Base-by-base conservation (phyloP, 805 yeast genomes). In the Grigorovia humatica region DNA sequence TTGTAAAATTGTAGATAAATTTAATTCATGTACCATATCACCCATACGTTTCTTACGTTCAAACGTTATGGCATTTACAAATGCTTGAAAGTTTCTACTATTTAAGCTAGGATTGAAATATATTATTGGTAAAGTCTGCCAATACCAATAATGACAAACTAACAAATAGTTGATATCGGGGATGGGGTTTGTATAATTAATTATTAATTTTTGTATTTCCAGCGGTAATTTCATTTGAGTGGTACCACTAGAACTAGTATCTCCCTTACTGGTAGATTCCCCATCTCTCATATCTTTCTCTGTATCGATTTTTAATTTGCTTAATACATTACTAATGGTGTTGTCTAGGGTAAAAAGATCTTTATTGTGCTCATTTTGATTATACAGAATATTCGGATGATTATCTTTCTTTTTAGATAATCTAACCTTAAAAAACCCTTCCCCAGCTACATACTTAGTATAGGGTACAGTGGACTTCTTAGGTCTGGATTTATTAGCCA, bases 401-500 rank as follows among this genome's bases (percentile, higher is more conserved):
- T 19, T 9, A 32, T 12, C 29, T 27, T 18, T 18, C 18, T 46
- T 46, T 42, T 49, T 54, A 8, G 57, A 52, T 6, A 55, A 44
- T 13, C 48, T 20, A 5, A 55, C 57, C 42, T 46, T 49, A 5
- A 48, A 40, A 50, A 46, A 78, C 52, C 66, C 71, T 51, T 63
- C 63, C 9, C 73, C 74, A 9, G 77, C 80, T 9, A 78, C 88
- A 65, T 87, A 88, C 66, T 83, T 78, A 67, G 81, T 76, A 69
- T 86, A 89, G 6, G 90, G 89, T 51, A 89, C 88, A 55, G 83
- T 81, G 47, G 77, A 73, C 74, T 89, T 85, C 74, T 84, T 85
- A 11, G 96, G 89, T 65, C 97, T 77, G 62, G 90, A 71, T 68
- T 88, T 89, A 69, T 89, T 89, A 38, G 89, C 96, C 83, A 89